Conservation (phyloP, 345 rosid genomes). For the Theobroma cacao region DNA sequence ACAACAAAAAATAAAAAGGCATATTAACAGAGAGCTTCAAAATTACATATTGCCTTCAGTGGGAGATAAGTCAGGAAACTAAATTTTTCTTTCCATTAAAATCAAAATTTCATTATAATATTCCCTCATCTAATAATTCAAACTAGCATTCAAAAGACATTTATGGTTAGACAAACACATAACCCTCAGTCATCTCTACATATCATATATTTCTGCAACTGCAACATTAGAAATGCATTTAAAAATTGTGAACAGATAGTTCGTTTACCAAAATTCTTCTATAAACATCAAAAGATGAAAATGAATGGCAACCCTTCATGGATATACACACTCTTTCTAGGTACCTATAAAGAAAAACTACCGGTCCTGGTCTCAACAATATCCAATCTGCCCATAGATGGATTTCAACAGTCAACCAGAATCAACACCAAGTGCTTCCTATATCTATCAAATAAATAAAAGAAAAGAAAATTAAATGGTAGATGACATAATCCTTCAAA, state of each 20-base stretch:
- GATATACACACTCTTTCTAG: not conserved
- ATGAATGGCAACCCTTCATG: not conserved
- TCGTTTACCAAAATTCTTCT: not conserved
- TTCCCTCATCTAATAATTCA: not conserved
- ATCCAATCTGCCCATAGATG: not conserved
- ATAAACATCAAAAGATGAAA: not conserved
- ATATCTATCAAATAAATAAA: not conserved
- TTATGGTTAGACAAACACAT: not conserved
- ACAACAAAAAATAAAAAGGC: not conserved
- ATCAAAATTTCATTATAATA: not conserved
- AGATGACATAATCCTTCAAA: not conserved
- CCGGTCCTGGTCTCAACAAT: not conserved
- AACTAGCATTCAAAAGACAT: not conserved
- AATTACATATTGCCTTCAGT: not conserved
- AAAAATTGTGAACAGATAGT: not conserved
- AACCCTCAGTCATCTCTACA: not conserved
- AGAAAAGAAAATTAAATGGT: not conserved
- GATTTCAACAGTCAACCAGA: not conserved
- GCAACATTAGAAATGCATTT: not conserved
- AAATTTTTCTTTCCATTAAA: not conserved
- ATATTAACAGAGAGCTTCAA: not conserved
- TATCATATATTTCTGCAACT: not conserved
- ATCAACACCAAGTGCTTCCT: not conserved
- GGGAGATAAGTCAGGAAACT: not conserved
- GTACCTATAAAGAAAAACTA: not conserved